phyloP scores from a whole-genome alignment of 768 basidiomycete genomes.

The Naganishia friedmannii region DNA sequence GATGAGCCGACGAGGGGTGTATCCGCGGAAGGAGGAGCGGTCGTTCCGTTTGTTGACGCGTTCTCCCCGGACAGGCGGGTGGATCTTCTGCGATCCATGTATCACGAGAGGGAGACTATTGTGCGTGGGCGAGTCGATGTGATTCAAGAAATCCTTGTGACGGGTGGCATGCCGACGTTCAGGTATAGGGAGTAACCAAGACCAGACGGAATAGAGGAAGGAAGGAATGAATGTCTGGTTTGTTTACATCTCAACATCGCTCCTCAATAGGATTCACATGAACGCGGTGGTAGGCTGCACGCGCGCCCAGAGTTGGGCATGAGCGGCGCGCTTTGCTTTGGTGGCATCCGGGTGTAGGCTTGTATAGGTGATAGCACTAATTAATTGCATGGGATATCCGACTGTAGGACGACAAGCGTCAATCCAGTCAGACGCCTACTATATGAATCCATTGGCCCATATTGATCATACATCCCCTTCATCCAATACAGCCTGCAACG shows the following conservation, averaged over 20 bases:
- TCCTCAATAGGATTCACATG: slow-evolving; percentile 6
- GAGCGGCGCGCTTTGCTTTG: slow-evolving; percentile 5
- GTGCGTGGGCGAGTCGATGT: no score
- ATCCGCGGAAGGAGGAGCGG: not conserved
- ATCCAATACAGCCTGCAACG: slow-evolving; percentile 34
- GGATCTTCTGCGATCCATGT: slow-evolving; percentile 22
- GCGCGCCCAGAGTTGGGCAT: not conserved
- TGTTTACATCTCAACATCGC: slow-evolving; percentile 16
- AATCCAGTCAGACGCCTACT: no score
- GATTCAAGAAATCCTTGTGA: not conserved
- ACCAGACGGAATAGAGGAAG: not conserved
- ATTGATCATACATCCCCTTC: not conserved
- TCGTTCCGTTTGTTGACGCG: slow-evolving; percentile 3
- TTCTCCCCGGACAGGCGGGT: slow-evolving; percentile 18
- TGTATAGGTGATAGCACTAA: no score
- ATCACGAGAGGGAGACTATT: not conserved
- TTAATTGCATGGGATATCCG: no score
- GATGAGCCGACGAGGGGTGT: not conserved
- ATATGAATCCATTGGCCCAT: not conserved
- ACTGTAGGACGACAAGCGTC: no score
- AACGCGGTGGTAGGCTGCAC: not conserved
- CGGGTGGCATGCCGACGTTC: not conserved
- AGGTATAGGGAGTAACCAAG: no score
- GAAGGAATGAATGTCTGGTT: not conserved
- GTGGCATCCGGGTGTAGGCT: no score